These are phyloP conservation scores for Malus sieversii DNA, from an alignment of 306 rosid species.

Conservation along the genomic window DNA sequence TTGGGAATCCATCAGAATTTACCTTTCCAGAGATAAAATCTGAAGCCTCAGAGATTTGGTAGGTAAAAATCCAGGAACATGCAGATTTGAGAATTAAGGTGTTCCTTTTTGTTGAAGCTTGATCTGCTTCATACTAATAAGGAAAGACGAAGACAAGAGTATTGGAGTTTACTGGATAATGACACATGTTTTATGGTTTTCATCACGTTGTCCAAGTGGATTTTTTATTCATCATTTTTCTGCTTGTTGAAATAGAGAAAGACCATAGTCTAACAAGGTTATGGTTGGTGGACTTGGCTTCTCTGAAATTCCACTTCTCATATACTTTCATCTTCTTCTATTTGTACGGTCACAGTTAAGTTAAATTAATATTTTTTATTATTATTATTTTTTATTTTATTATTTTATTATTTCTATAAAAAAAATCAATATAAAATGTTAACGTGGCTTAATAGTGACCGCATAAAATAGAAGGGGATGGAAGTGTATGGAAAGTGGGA, in stretches of 20 bases:
- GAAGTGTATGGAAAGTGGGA: too few relatives aligned
- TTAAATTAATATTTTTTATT: too few relatives aligned
- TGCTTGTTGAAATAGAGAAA: not conserved
- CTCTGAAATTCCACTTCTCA: too few relatives aligned
- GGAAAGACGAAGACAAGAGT: not conserved
- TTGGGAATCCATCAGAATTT: not conserved
- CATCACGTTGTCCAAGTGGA: not conserved
- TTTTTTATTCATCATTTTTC: not conserved
- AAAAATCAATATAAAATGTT: too few relatives aligned
- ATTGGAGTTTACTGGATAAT: not conserved
- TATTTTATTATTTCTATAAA: too few relatives aligned
- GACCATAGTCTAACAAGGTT: not conserved
- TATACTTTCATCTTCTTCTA: too few relatives aligned
- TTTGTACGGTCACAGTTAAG: too few relatives aligned
- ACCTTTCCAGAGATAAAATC: not conserved
- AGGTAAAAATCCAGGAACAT: not conserved
- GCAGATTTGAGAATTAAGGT: not conserved
- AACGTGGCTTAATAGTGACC: too few relatives aligned
- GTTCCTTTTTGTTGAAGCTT: not conserved
- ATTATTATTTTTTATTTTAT: too few relatives aligned
- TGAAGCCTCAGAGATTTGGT: not conserved
- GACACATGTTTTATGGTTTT: not conserved
- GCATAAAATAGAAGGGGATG: too few relatives aligned
- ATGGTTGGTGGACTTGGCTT: too few relatives aligned
- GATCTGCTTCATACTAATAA: not conserved